Percentiles rank a stretch among this genome's conserved stretches.
Evolutionary conservation across 495 filamentous ascomycete species (phyloP).

Genomic region (Cladorrhinum samala): DNA sequence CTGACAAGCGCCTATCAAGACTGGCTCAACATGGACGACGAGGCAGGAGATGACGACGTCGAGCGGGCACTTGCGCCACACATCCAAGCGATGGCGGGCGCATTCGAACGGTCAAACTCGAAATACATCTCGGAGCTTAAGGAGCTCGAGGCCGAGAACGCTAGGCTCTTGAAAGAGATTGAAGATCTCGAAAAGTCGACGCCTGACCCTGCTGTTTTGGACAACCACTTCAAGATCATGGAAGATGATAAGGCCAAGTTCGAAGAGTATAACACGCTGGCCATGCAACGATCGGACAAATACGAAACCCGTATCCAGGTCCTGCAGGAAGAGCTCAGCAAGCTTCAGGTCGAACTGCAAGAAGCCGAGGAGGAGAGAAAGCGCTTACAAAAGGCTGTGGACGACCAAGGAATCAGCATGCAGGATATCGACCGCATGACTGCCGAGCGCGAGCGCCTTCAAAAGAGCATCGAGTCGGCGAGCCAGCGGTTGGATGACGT

Average conservation of each 20-base stretch:
- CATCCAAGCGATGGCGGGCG: slow-evolving; percentile 78
- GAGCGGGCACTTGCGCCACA: slow-evolving; percentile 71
- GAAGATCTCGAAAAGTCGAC: slow-evolving; percentile 79
- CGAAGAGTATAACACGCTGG: slow-evolving; percentile 77
- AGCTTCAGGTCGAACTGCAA: slow-evolving; percentile 67
- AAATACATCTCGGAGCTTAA: slow-evolving; percentile 75
- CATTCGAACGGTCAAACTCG: slow-evolving; percentile 78
- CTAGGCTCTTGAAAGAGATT: slow-evolving; percentile 70
- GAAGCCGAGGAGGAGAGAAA: slow-evolving; percentile 73
- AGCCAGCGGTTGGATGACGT: slow-evolving; percentile 69
- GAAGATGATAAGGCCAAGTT: slow-evolving; percentile 90
- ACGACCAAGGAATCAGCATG: slow-evolving; percentile 87
- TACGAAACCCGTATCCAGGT: slow-evolving; percentile 70
- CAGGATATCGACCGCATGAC: slow-evolving; percentile 99
- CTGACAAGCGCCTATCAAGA: slow-evolving; percentile 82
- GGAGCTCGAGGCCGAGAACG: slow-evolving; percentile 76
- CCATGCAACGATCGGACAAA: slow-evolving; percentile 74
- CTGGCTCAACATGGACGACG: slow-evolving; percentile 84
- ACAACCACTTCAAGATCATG: slow-evolving; percentile 78
- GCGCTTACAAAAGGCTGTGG: slow-evolving; percentile 76
- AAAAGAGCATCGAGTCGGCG: slow-evolving; percentile 74
- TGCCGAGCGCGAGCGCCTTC: slow-evolving; percentile 82
- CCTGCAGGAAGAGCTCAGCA: slow-evolving; percentile 71
- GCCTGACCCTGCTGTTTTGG: slow-evolving; percentile 72
- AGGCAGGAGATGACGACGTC: slow-evolving; percentile 75